phyloP scores from a whole-genome alignment of 257 asterid species.

The Catharanthus roseus region DNA sequence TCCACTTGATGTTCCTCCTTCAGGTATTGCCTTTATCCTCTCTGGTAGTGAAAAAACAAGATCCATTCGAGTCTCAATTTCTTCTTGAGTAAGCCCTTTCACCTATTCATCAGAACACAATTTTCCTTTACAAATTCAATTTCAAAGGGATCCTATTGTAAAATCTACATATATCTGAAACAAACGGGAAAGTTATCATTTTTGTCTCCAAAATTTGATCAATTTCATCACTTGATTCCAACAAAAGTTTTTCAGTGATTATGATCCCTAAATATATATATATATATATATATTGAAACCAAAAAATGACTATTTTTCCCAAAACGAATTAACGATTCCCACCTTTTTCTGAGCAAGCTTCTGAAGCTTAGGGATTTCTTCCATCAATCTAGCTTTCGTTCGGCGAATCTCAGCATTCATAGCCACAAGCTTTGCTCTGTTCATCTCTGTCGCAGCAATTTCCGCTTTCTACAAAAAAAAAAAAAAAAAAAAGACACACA shows the following conservation, averaged over 20 bases:
- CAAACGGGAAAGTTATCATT: too few relatives aligned
- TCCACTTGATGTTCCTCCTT: slow-evolving; percentile 41
- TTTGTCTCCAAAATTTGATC: too few relatives aligned
- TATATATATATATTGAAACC: too few relatives aligned
- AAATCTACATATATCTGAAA: not conserved
- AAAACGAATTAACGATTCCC: not conserved
- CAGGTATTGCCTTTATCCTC: slow-evolving; percentile 68
- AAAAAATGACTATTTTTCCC: too few relatives aligned
- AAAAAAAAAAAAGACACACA: not conserved
- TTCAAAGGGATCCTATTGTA: too few relatives aligned
- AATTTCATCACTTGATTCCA: too few relatives aligned
- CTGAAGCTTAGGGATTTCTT: slow-evolving; percentile 72
- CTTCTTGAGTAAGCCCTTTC: slow-evolving; percentile 65
- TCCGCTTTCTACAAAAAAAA: slow-evolving; percentile 43
- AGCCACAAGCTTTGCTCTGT: slow-evolving; percentile 86
- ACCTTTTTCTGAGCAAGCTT: slow-evolving; percentile 77
- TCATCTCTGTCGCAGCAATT: slow-evolving; percentile 57
- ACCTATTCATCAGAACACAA: slow-evolving; percentile 37
- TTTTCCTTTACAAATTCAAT: not conserved
- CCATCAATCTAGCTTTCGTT: slow-evolving; percentile 68
- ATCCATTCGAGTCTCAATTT: slow-evolving; percentile 60
- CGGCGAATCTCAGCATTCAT: slow-evolving; percentile 89
- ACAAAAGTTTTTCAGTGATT: too few relatives aligned
- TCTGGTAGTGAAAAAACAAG: slow-evolving; percentile 62
- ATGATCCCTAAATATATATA: too few relatives aligned